phyloP scores from a whole-genome alignment of 2,329 filamentous ascomycete species.

The Colletotrichum euphorbiae region DNA sequence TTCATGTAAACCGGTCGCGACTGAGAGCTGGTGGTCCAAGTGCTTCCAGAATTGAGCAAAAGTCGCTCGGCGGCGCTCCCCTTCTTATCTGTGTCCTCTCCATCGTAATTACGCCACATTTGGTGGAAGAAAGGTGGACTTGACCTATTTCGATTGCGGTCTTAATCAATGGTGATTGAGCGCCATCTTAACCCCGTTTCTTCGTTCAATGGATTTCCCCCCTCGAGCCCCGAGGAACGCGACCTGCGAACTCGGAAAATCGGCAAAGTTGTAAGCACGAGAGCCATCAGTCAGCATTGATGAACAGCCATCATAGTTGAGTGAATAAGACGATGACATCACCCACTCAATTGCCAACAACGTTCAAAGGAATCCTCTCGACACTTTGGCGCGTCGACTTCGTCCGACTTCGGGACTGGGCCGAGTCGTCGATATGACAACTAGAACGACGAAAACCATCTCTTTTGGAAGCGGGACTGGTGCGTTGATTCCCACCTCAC shows the following conservation, averaged over 20 bases:
- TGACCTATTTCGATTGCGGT: neutral
- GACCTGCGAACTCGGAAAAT: neutral
- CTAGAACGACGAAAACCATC: too few relatives aligned
- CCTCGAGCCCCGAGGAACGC: neutral
- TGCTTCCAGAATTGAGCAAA: neutral
- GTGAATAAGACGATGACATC: neutral
- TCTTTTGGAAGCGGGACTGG: too few relatives aligned
- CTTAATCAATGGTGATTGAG: neutral
- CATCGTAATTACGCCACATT: neutral
- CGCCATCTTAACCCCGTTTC: slow-evolving; percentile 3
- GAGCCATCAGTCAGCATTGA: neutral
- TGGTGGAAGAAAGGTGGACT: neutral
- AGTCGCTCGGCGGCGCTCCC: too few relatives aligned
- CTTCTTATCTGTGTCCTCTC: neutral
- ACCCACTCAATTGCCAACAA: neutral
- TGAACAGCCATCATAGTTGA: neutral
- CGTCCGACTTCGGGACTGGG: too few relatives aligned
- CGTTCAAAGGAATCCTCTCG: too few relatives aligned
- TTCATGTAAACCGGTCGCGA: too few relatives aligned
- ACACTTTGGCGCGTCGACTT: too few relatives aligned
- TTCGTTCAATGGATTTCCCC: neutral
- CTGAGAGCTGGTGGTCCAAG: too few relatives aligned
- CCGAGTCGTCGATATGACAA: too few relatives aligned
- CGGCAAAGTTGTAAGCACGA: slow-evolving; percentile 1
- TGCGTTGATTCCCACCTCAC: too few relatives aligned